These are phyloP conservation scores for Ophiostoma angusticollis DNA, from an alignment of 2,329 filamentous ascomycete species.

Conservation along the genomic window DNA sequence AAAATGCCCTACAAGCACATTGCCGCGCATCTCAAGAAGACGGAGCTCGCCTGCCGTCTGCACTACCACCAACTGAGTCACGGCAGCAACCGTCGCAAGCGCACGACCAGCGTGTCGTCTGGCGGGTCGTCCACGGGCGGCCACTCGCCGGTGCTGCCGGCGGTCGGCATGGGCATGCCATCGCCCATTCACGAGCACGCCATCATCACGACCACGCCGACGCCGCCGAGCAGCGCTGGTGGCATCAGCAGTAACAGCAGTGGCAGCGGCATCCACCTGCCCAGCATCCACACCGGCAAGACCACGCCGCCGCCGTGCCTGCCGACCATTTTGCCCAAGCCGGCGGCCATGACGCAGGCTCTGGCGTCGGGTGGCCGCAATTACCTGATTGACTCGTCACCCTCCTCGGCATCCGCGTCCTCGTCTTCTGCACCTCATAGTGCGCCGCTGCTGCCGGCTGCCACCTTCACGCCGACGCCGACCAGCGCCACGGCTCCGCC, in stretches of 20 bases:
- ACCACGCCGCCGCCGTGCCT: slow-evolving; percentile 35
- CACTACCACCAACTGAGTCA: slow-evolving; percentile 81
- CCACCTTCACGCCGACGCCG: slow-evolving; percentile 22
- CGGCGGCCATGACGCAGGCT: slow-evolving; percentile 35
- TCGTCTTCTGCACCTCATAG: slow-evolving; percentile 28
- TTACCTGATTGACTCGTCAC: slow-evolving; percentile 26
- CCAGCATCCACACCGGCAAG: slow-evolving; percentile 34
- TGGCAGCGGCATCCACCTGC: slow-evolving; percentile 39
- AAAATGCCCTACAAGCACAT: slow-evolving; percentile 92
- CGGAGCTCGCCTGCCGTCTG: slow-evolving; percentile 72
- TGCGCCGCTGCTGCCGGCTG: slow-evolving; percentile 31
- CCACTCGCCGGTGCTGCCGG: slow-evolving; percentile 37
- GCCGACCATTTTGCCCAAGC: slow-evolving; percentile 55
- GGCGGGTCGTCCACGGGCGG: slow-evolving; percentile 42
- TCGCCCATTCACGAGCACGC: slow-evolving; percentile 38
- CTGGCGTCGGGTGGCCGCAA: slow-evolving; percentile 23
- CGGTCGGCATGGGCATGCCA: slow-evolving; percentile 32
- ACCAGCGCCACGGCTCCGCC: slow-evolving; percentile 26
- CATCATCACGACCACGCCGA: slow-evolving; percentile 31
- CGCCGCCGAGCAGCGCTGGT: slow-evolving; percentile 32
- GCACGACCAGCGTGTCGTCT: slow-evolving; percentile 57
- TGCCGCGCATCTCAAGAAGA: slow-evolving; percentile 73
- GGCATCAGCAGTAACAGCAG: slow-evolving; percentile 16
- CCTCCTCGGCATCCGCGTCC: no score
- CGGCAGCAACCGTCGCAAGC: slow-evolving; percentile 67